Base-by-base conservation (phyloP, 257 asterid genomes). In the Fraxinus anomala region DNA sequence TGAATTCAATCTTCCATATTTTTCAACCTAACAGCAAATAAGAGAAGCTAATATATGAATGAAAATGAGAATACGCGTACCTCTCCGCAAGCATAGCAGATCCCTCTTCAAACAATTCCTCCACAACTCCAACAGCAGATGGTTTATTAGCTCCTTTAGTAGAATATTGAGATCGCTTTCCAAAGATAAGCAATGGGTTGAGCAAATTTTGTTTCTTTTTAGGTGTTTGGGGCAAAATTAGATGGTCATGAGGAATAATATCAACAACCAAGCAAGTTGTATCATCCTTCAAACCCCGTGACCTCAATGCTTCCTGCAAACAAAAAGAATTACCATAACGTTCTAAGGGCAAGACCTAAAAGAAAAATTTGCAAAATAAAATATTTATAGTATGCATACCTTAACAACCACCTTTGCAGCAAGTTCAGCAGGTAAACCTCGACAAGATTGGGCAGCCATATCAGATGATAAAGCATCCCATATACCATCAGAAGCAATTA, bases 221-320 rank as follows among this genome's bases (percentile, higher is more conserved):
- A 81, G 96, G 96, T 6, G 87, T 86, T 33, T 88, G 87, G 76
- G 94, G 92, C 81, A 96, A 84, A 80, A 89, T 82, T 76, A 93
- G 97, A 76, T 80, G 93, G 77, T 91, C 97, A 80, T 86, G 86
- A 77, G 98, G 99, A 88, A 96, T 92, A 87, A 96, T 93, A 90
- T 96, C 99, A 87, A 96, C 99, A 91, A 93, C 98, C 87, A 96
- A 80, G 85, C 98, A 96, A 83, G 98, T 96, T 65, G 99, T 96
- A 88, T 96, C 99, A 86, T 96, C 99, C 94, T 96, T 96, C 87
- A 93, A 84, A 76, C 98, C 99, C 80, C 97, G 90, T 71, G 98
- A 90, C 87, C 99, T 89, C 69, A 96, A 97, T 73, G 98, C 98
- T 87, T 93, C 97, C 99, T 96, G 88, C 76, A 82, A 73, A 82